phyloP scores from a whole-genome alignment of 129 eudicot genomes.

The Erigeron canadensis region DNA sequence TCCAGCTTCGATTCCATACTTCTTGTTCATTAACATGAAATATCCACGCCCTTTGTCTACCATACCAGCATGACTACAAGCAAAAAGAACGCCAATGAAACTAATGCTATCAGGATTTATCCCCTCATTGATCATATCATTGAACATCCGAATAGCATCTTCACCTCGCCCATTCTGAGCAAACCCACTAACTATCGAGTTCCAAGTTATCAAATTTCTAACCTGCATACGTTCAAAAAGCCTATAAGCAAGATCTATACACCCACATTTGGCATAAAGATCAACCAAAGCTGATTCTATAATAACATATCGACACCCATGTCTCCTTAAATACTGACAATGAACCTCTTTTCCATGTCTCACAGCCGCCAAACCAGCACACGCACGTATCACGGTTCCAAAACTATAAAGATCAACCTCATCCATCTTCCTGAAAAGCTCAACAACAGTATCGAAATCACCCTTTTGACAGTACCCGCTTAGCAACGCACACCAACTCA shows the following conservation, averaged over 20 bases:
- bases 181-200: slow-evolving; percentile 68
- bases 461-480: slow-evolving; percentile 76
- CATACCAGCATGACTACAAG: slow-evolving; percentile 81
- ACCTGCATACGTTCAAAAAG: slow-evolving; percentile 50
- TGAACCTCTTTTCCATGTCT: slow-evolving; percentile 80
- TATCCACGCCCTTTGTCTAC: slow-evolving; percentile 59
- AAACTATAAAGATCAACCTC: slow-evolving; percentile 63
- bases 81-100: slow-evolving; percentile 66
- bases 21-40: slow-evolving; percentile 46
- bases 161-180: slow-evolving; percentile 79
- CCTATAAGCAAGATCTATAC: slow-evolving; percentile 59
- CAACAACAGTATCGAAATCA: slow-evolving; percentile 45
- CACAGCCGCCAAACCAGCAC: slow-evolving; percentile 85
- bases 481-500: slow-evolving; percentile 72
- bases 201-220: slow-evolving; percentile 73
- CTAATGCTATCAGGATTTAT: slow-evolving; percentile 58
- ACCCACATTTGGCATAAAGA: slow-evolving; percentile 83
- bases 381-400: slow-evolving; percentile 86
- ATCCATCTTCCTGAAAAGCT: slow-evolving; percentile 52
- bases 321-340: slow-evolving; percentile 63
- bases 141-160: slow-evolving; percentile 55
- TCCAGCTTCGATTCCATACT: slow-evolving; percentile 53
- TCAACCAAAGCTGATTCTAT: slow-evolving; percentile 93
- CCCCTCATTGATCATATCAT: slow-evolving; percentile 57
- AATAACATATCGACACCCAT: slow-evolving; percentile 50